Evolutionary conservation across 2,329 filamentous ascomycete species (phyloP).

Genomic region (Thermomyces lanuginosus): DNA sequence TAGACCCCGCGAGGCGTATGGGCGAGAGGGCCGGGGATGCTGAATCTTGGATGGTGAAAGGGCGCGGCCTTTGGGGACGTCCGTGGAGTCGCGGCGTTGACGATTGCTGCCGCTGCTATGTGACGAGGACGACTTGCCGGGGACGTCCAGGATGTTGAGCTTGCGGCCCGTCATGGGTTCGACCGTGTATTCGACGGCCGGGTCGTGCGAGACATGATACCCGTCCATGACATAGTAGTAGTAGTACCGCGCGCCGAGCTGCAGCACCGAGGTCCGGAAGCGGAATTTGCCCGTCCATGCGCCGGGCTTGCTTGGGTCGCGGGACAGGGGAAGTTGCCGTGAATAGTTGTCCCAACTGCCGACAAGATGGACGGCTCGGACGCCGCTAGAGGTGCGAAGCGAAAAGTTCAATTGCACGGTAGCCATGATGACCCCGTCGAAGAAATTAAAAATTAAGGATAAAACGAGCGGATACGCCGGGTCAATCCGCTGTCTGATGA

Average conservation of each 20-base stretch:
- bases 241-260: constrained; percentile 90
- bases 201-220: constrained; percentile 95
- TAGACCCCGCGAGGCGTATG: constrained; percentile 74
- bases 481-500: no score
- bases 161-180: constrained; percentile 95
- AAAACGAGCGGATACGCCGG: constrained; percentile 8
- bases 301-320: constrained; percentile 72
- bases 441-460: constrained; percentile 7
- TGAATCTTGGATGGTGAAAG: constrained; percentile 79
- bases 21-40: constrained; percentile 76
- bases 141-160: constrained; percentile 93
- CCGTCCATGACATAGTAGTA: constrained; percentile 99
- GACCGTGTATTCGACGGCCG: constrained; percentile 69
- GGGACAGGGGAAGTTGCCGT: constrained; percentile 84
- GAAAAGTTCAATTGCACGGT: constrained; percentile 87
- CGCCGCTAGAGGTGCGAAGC: constrained; percentile 85
- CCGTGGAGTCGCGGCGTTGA: constrained; percentile 36
- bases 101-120: constrained; percentile 17
- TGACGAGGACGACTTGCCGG: constrained; percentile 31
- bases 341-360: constrained; percentile 97
- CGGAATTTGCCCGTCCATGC: constrained; percentile 94
- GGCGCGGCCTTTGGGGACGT: constrained; percentile 75
- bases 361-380: constrained; percentile 94
- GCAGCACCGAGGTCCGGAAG: constrained; percentile 74
- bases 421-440: constrained; percentile 48